Percentiles rank a stretch among this genome's conserved stretches.
phyloP scores from a whole-genome alignment of 495 filamentous ascomycete species.

The Penicillium atrosanguineum region DNA sequence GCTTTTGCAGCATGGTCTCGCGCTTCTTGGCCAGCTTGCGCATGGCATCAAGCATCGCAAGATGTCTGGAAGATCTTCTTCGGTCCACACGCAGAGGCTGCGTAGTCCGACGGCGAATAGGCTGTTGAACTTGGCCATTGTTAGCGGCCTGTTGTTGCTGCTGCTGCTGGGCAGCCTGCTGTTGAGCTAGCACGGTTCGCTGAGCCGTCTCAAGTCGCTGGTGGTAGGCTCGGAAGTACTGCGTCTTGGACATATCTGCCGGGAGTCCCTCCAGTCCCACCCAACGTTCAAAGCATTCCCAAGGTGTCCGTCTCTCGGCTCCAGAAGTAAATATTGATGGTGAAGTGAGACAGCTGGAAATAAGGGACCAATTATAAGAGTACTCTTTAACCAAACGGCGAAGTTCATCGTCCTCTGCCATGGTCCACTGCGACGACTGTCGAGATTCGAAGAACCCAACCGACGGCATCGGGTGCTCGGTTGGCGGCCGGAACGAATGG shows the following conservation, averaged over 20 bases:
- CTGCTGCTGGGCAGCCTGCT: constrained; percentile 54
- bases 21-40: constrained; percentile 92
- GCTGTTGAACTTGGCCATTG: constrained; percentile 53
- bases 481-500: constrained; percentile 90
- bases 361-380: constrained; percentile 95
- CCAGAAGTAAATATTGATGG: constrained; percentile 75
- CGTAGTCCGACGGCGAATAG: constrained; percentile 63
- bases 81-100: constrained; percentile 79
- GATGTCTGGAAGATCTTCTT: constrained; percentile 75
- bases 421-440: constrained; percentile 84
- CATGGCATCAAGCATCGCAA: constrained; percentile 90
- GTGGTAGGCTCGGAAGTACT: constrained; percentile 86
- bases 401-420: constrained; percentile 84
- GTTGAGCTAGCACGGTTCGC: constrained; percentile 58
- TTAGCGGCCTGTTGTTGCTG: constrained; percentile 55
- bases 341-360: constrained; percentile 72
- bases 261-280: constrained; percentile 84
- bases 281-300: constrained; percentile 99
- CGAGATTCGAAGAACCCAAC: constrained; percentile 85
- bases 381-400: constrained; percentile 83
- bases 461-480: constrained; percentile 82
- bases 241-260: constrained; percentile 86
- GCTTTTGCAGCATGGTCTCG: constrained; percentile 80
- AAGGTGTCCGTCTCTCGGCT: constrained; percentile 87
- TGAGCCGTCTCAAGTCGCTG: constrained; percentile 77